Conservation (phyloP, 2,329 filamentous ascomycete genomes). For the Emydomyces testavorans region DNA sequence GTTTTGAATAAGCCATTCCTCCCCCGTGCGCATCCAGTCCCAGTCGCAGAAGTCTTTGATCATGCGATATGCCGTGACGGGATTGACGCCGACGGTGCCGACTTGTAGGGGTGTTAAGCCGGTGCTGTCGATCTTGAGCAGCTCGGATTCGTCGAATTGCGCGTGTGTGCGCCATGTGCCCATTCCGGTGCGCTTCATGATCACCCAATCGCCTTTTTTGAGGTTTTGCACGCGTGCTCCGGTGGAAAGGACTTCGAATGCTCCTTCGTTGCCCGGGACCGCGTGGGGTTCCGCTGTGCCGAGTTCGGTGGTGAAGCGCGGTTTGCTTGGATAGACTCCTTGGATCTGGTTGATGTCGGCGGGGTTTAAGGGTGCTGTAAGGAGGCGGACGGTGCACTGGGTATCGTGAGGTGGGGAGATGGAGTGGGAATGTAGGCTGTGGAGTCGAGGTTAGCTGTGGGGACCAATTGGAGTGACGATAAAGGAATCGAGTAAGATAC, state of each 20-base stretch:
- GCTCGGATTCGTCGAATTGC: slow-evolving; percentile 47
- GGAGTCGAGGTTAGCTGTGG: slow-evolving; percentile 1
- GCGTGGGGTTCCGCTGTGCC: slow-evolving; percentile 66
- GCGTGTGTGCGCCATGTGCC: slow-evolving; percentile 95
- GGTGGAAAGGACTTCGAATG: slow-evolving; percentile 71
- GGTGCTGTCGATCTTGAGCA: slow-evolving; percentile 59
- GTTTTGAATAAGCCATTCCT: slow-evolving; percentile 95
- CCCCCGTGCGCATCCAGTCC: slow-evolving; percentile 44
- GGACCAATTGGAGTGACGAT: background rate
- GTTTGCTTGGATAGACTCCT: slow-evolving; percentile 84
- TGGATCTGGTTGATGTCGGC: slow-evolving; percentile 98
- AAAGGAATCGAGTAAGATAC: slow-evolving; percentile 19
- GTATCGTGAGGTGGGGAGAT: slow-evolving; percentile 45
- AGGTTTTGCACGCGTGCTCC: slow-evolving; percentile 53
- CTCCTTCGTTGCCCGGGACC: slow-evolving; percentile 62
- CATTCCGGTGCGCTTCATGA: slow-evolving; percentile 70
- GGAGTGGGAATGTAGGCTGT: slow-evolving; percentile 38
- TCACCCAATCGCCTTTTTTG: slow-evolving; percentile 78
- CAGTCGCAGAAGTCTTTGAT: slow-evolving; percentile 61
- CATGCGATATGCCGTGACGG: slow-evolving; percentile 89
- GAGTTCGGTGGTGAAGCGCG: slow-evolving; percentile 61
- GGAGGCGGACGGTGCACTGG: slow-evolving; percentile 67
- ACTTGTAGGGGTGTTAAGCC: slow-evolving; percentile 66
- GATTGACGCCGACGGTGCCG: slow-evolving; percentile 83
- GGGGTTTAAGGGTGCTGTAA: slow-evolving; percentile 88